These are phyloP conservation scores for Coemansia sp. DNA, from an alignment of 192 early-diverging fungal species.

Conservation along the genomic window DNA sequence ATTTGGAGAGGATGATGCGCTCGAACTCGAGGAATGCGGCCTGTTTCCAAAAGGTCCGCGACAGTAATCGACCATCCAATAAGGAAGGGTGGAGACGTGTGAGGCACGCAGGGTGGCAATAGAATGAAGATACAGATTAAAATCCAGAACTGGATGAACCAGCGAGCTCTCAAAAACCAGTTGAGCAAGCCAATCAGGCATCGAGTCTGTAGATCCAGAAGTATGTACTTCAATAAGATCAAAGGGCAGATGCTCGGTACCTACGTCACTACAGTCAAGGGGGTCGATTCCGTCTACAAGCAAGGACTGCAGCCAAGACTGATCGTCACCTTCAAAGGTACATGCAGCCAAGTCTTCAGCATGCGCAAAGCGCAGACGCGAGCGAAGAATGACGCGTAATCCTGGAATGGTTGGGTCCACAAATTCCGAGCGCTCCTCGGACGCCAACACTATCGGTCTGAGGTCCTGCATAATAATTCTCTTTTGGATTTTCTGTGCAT, in stretches of 20 bases:
- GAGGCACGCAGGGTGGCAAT: conserved; percentile 20
- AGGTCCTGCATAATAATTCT: conserved; percentile 42
- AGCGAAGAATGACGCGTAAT: conserved; percentile 30
- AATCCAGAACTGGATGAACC: conserved; percentile 45
- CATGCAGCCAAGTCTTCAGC: conserved; percentile 9
- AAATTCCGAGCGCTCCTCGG: conserved; percentile 42
- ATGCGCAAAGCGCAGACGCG: conserved; percentile 15
- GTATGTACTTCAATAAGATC: conserved; percentile 34
- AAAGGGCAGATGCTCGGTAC: conserved; percentile 15
- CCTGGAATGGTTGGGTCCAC: conserved; percentile 14
- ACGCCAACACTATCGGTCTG: conserved; percentile 19
- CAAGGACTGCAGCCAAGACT: conserved; percentile 15
- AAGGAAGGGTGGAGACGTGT: conserved; percentile 21
- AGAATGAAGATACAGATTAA: conserved; percentile 46
- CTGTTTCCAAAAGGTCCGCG: conserved; percentile 12
- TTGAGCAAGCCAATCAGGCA: conserved; percentile 40
- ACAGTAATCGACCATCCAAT: conserved; percentile 47
- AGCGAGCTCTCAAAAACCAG: conserved; percentile 41
- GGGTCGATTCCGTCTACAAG: conserved; percentile 2
- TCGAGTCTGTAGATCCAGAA: conserved; percentile 6
- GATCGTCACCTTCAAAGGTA: not conserved
- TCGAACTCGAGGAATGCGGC: not conserved
- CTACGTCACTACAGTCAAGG: not conserved
- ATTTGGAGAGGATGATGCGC: conserved; percentile 3
- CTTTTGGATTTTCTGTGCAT: conserved; percentile 41